These are phyloP conservation scores for Lanzia echinophila DNA, from an alignment of 2,329 filamentous ascomycete genomes.

Conservation along the genomic window DNA sequence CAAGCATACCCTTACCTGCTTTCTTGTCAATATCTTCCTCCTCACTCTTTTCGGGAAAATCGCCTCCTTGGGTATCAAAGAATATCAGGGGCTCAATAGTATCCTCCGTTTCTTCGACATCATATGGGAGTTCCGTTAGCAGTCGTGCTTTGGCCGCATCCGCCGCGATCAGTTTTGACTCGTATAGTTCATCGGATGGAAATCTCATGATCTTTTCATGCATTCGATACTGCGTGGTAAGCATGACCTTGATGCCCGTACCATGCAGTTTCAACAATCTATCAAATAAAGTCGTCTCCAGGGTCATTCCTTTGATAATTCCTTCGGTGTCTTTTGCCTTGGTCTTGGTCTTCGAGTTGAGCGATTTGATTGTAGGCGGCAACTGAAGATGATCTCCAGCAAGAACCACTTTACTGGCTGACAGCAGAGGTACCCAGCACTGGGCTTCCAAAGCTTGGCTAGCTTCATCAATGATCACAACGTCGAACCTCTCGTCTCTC, in stretches of 20 bases:
- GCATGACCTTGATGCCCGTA: slow-evolving; percentile 78
- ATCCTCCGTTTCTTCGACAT: slow-evolving; percentile 73
- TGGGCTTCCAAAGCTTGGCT: slow-evolving; percentile 94
- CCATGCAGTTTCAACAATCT: slow-evolving; percentile 78
- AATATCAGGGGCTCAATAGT: slow-evolving; percentile 85
- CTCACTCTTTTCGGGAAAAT: slow-evolving; percentile 78
- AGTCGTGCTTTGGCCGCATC: slow-evolving; percentile 70
- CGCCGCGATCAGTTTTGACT: slow-evolving; percentile 71
- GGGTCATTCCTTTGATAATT: slow-evolving; percentile 48
- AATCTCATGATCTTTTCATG: slow-evolving; percentile 94
- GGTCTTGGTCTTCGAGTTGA: slow-evolving; percentile 43
- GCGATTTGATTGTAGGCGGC: slow-evolving; percentile 87
- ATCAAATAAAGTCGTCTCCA: slow-evolving; percentile 93
- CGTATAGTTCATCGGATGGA: slow-evolving; percentile 83
- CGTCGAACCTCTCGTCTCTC: slow-evolving; percentile 75
- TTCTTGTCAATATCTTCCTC: slow-evolving; percentile 54
- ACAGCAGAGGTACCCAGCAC: slow-evolving; percentile 87
- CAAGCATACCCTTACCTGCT: slow-evolving; percentile 43
- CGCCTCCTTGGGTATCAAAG: slow-evolving; percentile 92
- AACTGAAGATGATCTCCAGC: slow-evolving; percentile 93
- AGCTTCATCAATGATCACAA: slow-evolving; percentile 93
- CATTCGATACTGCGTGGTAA: slow-evolving; percentile 98
- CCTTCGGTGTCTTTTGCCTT: slow-evolving; percentile 32
- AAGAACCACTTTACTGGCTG: slow-evolving; percentile 76
- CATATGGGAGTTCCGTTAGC: slow-evolving; percentile 71